phyloP scores from a whole-genome alignment of 352 stramenopile genomes.

The Pythium apleroticum region DNA sequence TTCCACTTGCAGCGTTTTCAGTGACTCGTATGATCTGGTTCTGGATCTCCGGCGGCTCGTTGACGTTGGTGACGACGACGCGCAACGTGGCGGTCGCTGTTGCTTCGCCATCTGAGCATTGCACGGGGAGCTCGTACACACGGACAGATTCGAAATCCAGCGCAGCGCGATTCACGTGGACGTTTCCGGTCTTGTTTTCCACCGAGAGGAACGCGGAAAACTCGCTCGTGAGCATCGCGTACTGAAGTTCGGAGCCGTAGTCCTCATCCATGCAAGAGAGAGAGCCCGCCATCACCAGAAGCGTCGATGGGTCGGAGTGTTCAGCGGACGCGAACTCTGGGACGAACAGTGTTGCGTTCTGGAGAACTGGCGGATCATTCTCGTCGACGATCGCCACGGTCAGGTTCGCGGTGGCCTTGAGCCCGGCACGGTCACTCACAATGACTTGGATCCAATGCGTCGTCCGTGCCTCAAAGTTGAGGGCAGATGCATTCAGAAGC shows the following conservation, averaged over 20 bases:
- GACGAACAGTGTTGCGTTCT: conserved; percentile 25
- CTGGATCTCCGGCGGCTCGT: conserved; percentile 38
- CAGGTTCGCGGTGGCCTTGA: conserved; percentile 15
- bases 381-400: conserved; percentile 21
- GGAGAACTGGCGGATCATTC: conserved; percentile 29
- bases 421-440: conserved; percentile 19
- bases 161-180: conserved; percentile 37
- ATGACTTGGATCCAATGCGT: conserved; percentile 22
- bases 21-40: conserved; percentile 32
- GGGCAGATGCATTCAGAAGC: conserved; percentile 1
- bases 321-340: conserved; percentile 4
- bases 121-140: conserved; percentile 27
- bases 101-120: conserved; percentile 42
- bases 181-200: conserved; percentile 39
- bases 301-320: neutral
- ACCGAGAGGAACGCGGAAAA: conserved; percentile 35
- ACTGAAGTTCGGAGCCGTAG: conserved; percentile 33
- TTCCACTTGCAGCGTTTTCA: conserved; percentile 33
- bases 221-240: conserved; percentile 27
- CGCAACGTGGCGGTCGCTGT: conserved; percentile 14
- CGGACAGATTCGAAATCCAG: conserved; percentile 51
- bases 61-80: conserved; percentile 46
- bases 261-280: conserved; percentile 58
- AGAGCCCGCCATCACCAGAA: conserved; percentile 34
- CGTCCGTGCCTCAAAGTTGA: conserved; percentile 25